Conservation (phyloP, 2,329 filamentous ascomycete species). For the Xenosphaeropsis pyriputrescens region DNA sequence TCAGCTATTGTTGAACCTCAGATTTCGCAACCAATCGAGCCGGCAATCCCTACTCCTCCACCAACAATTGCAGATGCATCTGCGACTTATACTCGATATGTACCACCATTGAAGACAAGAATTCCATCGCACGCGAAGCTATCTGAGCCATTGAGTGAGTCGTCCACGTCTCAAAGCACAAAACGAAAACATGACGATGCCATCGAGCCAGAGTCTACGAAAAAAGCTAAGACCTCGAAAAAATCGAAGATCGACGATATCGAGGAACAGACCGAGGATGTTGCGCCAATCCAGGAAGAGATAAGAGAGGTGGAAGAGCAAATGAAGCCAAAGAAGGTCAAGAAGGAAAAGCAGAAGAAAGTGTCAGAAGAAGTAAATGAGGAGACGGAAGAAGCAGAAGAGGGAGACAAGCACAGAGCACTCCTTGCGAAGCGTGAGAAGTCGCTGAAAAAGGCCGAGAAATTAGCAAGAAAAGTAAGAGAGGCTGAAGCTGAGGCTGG, state of each 20-base stretch:
- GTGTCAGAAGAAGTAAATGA: constrained; percentile 5
- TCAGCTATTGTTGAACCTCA: constrained; percentile 1
- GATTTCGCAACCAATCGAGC: too few relatives aligned
- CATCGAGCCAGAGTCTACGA: constrained; percentile 4
- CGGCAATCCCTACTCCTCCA: not conserved
- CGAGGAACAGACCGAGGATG: constrained; percentile 4
- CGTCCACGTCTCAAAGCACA: not conserved
- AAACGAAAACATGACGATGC: constrained; percentile 6
- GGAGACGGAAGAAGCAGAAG: constrained; percentile 1
- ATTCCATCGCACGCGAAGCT: not conserved
- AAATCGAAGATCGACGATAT: constrained; percentile 8
- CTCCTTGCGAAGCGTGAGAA: constrained; percentile 41
- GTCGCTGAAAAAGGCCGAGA: constrained; percentile 32
- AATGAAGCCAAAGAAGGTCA: constrained; percentile 7
- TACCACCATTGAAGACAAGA: constrained; percentile 12
- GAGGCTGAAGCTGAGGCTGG: constrained; percentile 16
- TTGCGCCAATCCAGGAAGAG: constrained; percentile 7
- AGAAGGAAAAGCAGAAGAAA: constrained; percentile 5
- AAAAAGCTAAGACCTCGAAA: constrained; percentile 4
- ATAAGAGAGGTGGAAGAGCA: constrained; percentile 10
- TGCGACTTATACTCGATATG: constrained; percentile 15
- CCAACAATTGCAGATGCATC: constrained; percentile 12
- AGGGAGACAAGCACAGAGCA: constrained; percentile 23
- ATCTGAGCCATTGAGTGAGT: not conserved
- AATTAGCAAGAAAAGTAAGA: constrained; percentile 19